Base-by-base conservation (phyloP, 768 basidiomycete species). In the Hysterangium stoloniferum region DNA sequence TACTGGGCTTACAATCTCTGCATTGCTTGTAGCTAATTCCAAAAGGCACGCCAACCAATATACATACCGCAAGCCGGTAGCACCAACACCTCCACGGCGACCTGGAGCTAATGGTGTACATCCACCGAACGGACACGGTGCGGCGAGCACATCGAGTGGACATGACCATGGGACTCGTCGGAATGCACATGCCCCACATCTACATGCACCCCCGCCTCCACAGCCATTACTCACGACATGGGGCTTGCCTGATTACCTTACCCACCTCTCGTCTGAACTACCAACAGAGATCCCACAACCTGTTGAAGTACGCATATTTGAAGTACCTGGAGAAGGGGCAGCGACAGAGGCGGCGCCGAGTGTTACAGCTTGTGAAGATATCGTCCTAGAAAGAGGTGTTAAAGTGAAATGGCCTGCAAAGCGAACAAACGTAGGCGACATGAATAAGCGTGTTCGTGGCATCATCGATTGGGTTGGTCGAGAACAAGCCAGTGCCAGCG, bases 381-480 rank as follows among this genome's bases (percentile, higher is more conserved):
- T 82, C 84, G 49, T 71, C 73, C 57, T 79, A 62, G 84, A 90
- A 61, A 72, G 87, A 41, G 86, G 86, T 7, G 86, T 89, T 12
- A 85, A 89, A 64, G 84, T 96, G 52, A 86, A 89, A 59, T 98
- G 90, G 85, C 95, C 94, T 1, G 80, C 81, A 57, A 93, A 94
- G 68, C 77, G 95, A 45, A 93, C 84, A 79, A 96, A 93, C 58
- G 84, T 95, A n/a, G 86, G 83, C 17, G 95, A 97, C 64, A 95
- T 98, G 91, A 88, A 91, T 65, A 96, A 96, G 69, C 82, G 95
- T 22, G 89, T 95, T 20, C 75, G 89, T 31, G 79, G 84, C 36
- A 74, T 98, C 42, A 80, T 95, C 17, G 94, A 96, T 60, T 97
- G 88, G 82, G 90, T 96, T n/a, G 87, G 85, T 25, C 73, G 90